Percentiles rank a stretch among this genome's conserved stretches.
Conservation (phyloP, 129 eudicot species). For the Flaveria sonorensis region DNA sequence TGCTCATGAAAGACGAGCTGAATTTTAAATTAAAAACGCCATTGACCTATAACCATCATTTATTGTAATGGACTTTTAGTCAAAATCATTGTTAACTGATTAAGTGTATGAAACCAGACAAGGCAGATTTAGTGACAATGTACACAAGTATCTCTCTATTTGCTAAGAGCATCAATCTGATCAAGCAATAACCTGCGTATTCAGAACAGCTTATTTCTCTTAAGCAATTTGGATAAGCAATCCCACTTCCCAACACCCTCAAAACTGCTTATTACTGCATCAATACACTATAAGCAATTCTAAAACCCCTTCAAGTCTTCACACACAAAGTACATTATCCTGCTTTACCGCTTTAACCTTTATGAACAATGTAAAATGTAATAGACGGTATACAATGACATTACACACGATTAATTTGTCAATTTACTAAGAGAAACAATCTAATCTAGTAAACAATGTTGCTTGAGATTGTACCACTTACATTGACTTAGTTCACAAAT, state of each 20-base stretch:
- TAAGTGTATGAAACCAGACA: neutral
- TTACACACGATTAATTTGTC: neutral
- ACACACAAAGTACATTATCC: neutral
- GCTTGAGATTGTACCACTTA: no score
- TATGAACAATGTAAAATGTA: neutral
- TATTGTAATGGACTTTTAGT: neutral
- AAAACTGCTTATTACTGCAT: neutral
- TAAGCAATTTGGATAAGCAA: neutral
- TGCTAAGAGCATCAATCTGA: constrained; percentile 3
- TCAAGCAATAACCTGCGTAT: neutral
- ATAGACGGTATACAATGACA: neutral
- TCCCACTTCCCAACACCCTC: neutral
- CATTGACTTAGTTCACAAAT: no score
- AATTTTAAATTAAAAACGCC: neutral
- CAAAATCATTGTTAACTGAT: neutral
- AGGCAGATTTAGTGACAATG: neutral
- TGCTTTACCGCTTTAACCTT: neutral
- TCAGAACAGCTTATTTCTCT: neutral
- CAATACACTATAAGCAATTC: neutral
- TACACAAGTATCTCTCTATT: neutral
- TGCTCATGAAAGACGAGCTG: neutral
- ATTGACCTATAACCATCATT: neutral
- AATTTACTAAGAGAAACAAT: neutral
- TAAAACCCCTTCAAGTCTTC: neutral
- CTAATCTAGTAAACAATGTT: neutral